phyloP scores from a whole-genome alignment of 2,329 filamentous ascomycete genomes.

The Colletotrichum sp. region DNA sequence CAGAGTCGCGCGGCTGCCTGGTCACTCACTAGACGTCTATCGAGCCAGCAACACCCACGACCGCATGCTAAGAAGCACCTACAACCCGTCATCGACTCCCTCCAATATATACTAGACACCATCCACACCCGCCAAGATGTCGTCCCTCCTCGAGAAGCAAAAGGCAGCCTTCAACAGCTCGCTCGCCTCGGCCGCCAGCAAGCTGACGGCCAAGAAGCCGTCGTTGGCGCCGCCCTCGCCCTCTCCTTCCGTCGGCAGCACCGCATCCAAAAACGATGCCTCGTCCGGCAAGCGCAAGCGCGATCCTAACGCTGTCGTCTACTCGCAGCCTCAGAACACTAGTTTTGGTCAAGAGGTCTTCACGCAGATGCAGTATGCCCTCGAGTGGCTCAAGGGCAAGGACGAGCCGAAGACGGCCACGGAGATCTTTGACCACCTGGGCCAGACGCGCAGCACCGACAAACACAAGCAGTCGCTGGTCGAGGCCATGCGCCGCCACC shows the following conservation, averaged over 20 bases:
- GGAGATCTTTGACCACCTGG: conserved; percentile 82
- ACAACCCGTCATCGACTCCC: background rate
- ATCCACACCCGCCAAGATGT: conserved; percentile 42
- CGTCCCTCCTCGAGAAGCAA: conserved; percentile 70
- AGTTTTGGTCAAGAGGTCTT: conserved; percentile 81
- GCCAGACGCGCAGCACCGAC: conserved; percentile 67
- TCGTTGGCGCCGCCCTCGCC: conserved; percentile 65
- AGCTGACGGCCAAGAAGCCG: conserved; percentile 58
- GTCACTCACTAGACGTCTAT: background rate
- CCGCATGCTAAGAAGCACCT: background rate
- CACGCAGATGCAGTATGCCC: conserved; percentile 87
- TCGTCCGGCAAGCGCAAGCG: conserved; percentile 69
- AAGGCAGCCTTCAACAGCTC: conserved; percentile 66
- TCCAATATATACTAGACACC: background rate
- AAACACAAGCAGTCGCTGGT: conserved; percentile 68
- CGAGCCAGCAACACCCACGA: background rate
- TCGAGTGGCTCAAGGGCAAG: conserved; percentile 80
- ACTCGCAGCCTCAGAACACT: conserved; percentile 78
- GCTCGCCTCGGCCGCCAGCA: conserved; percentile 67
- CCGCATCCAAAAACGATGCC: conserved; percentile 54
- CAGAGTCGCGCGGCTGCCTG: background rate
- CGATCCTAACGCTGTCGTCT: conserved; percentile 61
- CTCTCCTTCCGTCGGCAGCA: conserved; percentile 62
- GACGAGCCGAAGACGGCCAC: conserved; percentile 71
- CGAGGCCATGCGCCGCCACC: conserved; percentile 70